These are phyloP conservation scores for Cryphonectria naterciae DNA, from an alignment of 2,329 filamentous ascomycete genomes.

Conservation along the genomic window DNA sequence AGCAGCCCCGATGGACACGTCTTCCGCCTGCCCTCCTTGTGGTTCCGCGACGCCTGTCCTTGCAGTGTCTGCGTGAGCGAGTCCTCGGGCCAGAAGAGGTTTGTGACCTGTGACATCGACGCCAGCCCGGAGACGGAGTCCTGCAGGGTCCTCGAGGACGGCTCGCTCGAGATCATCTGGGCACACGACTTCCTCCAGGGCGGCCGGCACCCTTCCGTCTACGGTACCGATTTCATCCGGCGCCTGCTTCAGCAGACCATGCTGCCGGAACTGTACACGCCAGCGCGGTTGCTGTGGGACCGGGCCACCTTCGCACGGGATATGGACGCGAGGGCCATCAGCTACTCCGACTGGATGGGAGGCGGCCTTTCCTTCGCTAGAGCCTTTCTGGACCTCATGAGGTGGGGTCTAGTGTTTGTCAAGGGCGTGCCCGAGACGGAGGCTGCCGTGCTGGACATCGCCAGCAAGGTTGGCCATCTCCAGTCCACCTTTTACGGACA, in stretches of 20 bases:
- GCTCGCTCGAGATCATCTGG: slow-evolving; percentile 65
- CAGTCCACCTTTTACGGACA: slow-evolving; percentile 89
- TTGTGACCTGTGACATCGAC: slow-evolving; percentile 48
- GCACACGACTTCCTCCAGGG: slow-evolving; percentile 46
- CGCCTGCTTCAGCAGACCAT: slow-evolving; percentile 36
- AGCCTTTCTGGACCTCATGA: slow-evolving; percentile 65
- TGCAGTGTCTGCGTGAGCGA: slow-evolving; percentile 58
- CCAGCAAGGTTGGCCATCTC: slow-evolving; percentile 73
- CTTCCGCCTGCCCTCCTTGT: slow-evolving; percentile 24
- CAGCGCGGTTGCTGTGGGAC: slow-evolving; percentile 48
- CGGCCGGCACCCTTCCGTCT: slow-evolving; percentile 40
- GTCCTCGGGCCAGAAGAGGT: slow-evolving; percentile 63
- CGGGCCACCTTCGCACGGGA: slow-evolving; percentile 40
- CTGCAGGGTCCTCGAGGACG: slow-evolving; percentile 41
- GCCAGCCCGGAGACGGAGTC: slow-evolving; percentile 38
- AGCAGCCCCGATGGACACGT: background rate
- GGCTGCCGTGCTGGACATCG: slow-evolving; percentile 68
- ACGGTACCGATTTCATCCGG: slow-evolving; percentile 36
- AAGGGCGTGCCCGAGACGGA: slow-evolving; percentile 72
- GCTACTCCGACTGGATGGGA: slow-evolving; percentile 74
- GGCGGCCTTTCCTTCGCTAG: slow-evolving; percentile 59
- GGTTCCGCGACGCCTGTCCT: slow-evolving; percentile 58
- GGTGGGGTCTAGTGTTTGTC: slow-evolving; percentile 77
- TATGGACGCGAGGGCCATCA: slow-evolving; percentile 57
- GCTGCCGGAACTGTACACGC: slow-evolving; percentile 38